Conservation (phyloP, 768 basidiomycete genomes). For the Suillus clintonianus region DNA sequence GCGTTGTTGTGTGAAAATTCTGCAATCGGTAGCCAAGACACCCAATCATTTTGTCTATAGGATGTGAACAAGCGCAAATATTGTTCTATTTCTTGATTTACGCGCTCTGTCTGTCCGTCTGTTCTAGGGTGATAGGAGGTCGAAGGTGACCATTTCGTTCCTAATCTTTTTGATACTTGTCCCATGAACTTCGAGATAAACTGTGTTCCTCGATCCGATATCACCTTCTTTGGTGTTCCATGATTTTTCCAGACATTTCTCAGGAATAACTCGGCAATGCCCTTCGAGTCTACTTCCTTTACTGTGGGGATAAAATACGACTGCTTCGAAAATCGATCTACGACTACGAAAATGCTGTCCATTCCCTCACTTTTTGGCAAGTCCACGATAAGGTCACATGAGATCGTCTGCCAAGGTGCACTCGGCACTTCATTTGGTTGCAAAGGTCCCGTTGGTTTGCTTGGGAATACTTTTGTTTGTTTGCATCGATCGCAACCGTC, state of each 20-base stretch:
- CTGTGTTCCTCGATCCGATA: constrained; percentile 2
- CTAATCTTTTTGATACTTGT: background rate
- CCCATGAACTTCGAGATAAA: background rate
- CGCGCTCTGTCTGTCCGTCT: constrained; percentile 41
- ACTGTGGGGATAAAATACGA: background rate
- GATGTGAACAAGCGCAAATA: constrained; percentile 36
- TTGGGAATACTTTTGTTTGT: background rate
- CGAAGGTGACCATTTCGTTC: constrained; percentile 12
- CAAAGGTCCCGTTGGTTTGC: background rate
- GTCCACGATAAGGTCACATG: constrained; percentile 2
- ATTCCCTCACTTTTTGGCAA: background rate
- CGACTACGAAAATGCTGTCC: background rate
- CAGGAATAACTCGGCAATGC: background rate
- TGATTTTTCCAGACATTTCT: constrained; percentile 4
- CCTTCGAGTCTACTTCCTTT: background rate
- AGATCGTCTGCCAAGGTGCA: background rate
- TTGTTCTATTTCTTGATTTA: constrained; percentile 38
- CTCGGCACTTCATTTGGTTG: background rate
- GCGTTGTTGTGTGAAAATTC: constrained; percentile 37
- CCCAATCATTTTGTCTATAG: constrained; percentile 38
- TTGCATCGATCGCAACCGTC: background rate
- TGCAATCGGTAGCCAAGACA: constrained; percentile 30
- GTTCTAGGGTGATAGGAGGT: constrained; percentile 44
- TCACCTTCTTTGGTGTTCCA: background rate
- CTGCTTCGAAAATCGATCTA: background rate